Percentiles rank a stretch among this genome's conserved stretches.
These are phyloP conservation scores for Capsicum baccatum DNA, from an alignment of 257 asterid genomes.

Conservation along the genomic window DNA sequence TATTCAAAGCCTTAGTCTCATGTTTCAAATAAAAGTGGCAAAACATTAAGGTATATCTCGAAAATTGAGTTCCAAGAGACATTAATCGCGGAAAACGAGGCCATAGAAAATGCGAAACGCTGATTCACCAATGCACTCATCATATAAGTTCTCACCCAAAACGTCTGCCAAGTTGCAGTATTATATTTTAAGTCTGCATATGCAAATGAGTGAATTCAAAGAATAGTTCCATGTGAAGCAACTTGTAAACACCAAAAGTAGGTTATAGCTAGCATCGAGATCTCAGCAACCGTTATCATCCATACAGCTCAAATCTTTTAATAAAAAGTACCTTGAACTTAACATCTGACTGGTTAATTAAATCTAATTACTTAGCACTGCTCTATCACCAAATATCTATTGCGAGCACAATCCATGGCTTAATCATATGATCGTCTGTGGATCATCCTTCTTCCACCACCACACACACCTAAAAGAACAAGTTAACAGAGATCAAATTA, in stretches of 20 bases:
- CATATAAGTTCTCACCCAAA: not conserved
- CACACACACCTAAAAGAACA: slow-evolving; percentile 19
- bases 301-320: slow-evolving; percentile 37
- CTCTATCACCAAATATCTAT: slow-evolving; percentile 31
- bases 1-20: not conserved
- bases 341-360: slow-evolving; percentile 37
- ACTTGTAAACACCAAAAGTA: not conserved
- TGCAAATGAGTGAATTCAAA: slow-evolving; percentile 23
- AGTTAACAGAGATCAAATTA: slow-evolving; percentile 16
- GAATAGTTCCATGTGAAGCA: slow-evolving; percentile 18
- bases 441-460: slow-evolving; percentile 35
- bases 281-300: slow-evolving; percentile 24
- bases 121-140: slow-evolving; percentile 26
- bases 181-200: not conserved
- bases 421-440: slow-evolving; percentile 48
- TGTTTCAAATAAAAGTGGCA: not conserved
- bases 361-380: slow-evolving; percentile 49
- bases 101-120: slow-evolving; percentile 6
- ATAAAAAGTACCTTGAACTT: slow-evolving; percentile 5
- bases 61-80: not conserved
- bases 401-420: slow-evolving; percentile 62
- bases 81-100: not conserved
- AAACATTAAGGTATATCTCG: not conserved
- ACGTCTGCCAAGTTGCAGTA: slow-evolving; percentile 21
- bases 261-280: not conserved